phyloP scores from a whole-genome alignment of 2,329 filamentous ascomycete genomes.

The Ascosphaera acerosa region DNA sequence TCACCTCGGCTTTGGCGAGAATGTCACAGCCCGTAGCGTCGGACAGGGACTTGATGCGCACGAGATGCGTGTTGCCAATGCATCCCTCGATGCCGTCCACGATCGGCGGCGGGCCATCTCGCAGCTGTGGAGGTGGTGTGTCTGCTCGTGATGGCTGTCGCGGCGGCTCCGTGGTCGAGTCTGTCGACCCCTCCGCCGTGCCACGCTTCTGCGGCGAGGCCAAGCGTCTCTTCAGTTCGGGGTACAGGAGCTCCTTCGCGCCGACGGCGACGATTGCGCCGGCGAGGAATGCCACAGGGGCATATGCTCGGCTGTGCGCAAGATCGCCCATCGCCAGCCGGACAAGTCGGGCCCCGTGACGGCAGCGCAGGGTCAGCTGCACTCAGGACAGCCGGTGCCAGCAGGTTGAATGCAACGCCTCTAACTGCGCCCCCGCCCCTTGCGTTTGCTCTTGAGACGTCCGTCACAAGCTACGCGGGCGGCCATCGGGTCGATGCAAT shows the following conservation, averaged over 20 bases:
- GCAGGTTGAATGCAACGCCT: too few species aligned
- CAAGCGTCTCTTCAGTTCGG: conserved; percentile 20
- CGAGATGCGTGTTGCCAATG: conserved; percentile 80
- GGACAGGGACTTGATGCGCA: conserved; percentile 65
- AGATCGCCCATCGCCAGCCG: conserved; percentile 16
- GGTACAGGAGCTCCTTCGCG: conserved; percentile 52
- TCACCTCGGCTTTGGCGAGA: conserved; percentile 65
- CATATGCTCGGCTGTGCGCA: conserved; percentile 25
- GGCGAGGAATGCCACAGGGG: conserved; percentile 47
- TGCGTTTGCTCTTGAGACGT: too few species aligned
- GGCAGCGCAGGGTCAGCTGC: too few species aligned
- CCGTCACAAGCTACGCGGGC: too few species aligned
- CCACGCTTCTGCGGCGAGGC: conserved; percentile 3
- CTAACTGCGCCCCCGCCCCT: too few species aligned
- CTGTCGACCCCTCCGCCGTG: conserved; percentile 6
- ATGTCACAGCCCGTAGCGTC: conserved; percentile 72
- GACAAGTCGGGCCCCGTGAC: too few species aligned
- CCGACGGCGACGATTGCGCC: conserved; percentile 52
- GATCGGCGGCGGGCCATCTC: conserved; percentile 22
- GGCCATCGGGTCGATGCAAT: too few species aligned
- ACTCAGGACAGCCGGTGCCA: too few species aligned
- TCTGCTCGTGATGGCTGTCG: too few species aligned
- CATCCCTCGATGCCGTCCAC: conserved; percentile 66
- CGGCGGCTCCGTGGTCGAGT: too few species aligned
- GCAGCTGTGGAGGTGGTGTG: conserved; percentile 6